A percentile compares a stretch with the other conserved stretches of the same genome.
Conservation (phyloP, 257 asterid species). For the Gentiana macrophylla region DNA sequence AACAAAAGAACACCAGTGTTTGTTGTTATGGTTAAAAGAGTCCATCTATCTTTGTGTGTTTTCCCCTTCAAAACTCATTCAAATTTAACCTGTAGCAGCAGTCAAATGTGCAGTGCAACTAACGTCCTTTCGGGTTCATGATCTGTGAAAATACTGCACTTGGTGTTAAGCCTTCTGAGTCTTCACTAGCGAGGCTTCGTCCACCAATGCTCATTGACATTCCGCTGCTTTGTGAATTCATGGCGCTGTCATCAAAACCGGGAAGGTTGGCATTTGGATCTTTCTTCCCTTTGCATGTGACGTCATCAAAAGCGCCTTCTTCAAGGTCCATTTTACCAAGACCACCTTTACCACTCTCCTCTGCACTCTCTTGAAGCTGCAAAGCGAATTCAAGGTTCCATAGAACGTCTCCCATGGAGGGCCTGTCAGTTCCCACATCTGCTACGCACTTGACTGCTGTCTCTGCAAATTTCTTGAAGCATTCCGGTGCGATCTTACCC, state of each 20-base stretch:
- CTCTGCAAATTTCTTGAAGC: conserved; percentile 76
- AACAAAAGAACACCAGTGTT: conserved; percentile 2
- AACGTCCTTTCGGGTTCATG: conserved; percentile 87
- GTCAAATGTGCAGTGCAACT: conserved; percentile 4
- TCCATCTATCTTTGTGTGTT: conserved; percentile 1
- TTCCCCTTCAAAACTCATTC: background rate
- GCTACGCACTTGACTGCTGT: conserved; percentile 80
- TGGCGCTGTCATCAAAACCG: conserved; percentile 49
- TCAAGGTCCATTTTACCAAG: conserved; percentile 27
- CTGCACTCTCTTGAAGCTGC: conserved; percentile 90
- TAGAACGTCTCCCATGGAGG: conserved; percentile 89
- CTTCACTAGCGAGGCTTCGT: conserved; percentile 77
- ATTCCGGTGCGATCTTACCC: conserved; percentile 81
- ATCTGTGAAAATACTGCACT: conserved; percentile 96
- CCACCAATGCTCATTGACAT: conserved; percentile 89
- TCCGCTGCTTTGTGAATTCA: conserved; percentile 71
- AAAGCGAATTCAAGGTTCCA: conserved; percentile 93
- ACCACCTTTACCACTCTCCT: conserved; percentile 66
- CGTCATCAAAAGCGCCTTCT: conserved; percentile 37
- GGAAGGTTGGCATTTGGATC: conserved; percentile 36
- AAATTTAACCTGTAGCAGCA: background rate
- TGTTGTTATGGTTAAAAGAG: conserved; percentile 10
- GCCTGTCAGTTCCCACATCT: conserved; percentile 76
- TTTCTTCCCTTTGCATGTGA: conserved; percentile 44
- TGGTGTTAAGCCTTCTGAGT: conserved; percentile 86